Conservation (phyloP, 495 filamentous ascomycete species). For the Copromyces sp. region DNA sequence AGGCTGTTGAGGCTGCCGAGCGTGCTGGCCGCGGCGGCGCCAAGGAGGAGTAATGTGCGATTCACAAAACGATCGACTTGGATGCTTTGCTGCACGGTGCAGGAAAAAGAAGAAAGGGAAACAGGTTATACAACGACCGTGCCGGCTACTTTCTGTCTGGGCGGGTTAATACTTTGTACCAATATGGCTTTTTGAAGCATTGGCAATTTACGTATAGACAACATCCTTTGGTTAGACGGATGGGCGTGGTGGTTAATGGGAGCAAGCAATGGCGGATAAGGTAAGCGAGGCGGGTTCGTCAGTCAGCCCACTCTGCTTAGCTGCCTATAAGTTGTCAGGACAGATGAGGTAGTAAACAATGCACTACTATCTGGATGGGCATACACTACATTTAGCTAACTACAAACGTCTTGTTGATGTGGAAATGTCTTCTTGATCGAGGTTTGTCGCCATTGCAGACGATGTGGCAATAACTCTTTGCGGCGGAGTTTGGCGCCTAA, state of each 20-base stretch:
- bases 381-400: neutral
- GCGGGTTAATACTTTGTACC: neutral
- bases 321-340: neutral
- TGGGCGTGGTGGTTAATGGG: neutral
- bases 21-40: constrained; percentile 74
- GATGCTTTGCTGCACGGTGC: neutral
- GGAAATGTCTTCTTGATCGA: neutral
- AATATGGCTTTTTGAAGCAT: neutral
- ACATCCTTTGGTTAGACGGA: neutral
- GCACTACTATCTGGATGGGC: neutral
- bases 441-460: neutral
- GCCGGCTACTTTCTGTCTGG: neutral
- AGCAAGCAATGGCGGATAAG: neutral
- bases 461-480: neutral
- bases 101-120: neutral
- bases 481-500: neutral
- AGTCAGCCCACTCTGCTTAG: neutral
- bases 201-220: neutral
- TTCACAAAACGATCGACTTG: neutral
- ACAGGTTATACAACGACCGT: neutral
- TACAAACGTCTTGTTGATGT: neutral
- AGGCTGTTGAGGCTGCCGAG: constrained; percentile 80
- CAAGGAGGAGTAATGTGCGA: constrained; percentile 69
- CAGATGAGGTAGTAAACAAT: neutral
- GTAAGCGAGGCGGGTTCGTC: neutral